Conservation (phyloP, 106 monocot species). For the Dendrobium chrysotoxum region DNA sequence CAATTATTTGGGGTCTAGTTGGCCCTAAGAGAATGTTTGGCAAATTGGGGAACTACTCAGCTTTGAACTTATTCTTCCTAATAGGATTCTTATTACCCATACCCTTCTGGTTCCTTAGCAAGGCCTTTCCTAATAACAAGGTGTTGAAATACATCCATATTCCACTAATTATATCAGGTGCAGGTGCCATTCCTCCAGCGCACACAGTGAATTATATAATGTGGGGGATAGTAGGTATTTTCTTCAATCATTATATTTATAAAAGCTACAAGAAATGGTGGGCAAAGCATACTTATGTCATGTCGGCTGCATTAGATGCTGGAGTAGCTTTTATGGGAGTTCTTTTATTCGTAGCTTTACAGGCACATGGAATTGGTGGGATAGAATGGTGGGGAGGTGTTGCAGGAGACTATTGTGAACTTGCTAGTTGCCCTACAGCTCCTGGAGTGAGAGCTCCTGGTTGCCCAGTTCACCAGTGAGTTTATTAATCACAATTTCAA, state of each 20-base stretch:
- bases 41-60: slow-evolving; percentile 24
- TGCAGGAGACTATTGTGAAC: neutral
- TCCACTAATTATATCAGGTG: slow-evolving; percentile 53
- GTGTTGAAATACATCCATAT: slow-evolving; percentile 62
- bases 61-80: slow-evolving; percentile 59
- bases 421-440: slow-evolving; percentile 28
- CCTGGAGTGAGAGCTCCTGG: slow-evolving; percentile 6
- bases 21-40: slow-evolving; percentile 72
- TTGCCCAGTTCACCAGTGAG: neutral
- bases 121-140: slow-evolving; percentile 38
- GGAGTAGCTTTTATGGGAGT: slow-evolving; percentile 83
- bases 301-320: slow-evolving; percentile 68
- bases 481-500: too few species aligned
- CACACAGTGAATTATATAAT: slow-evolving; percentile 51
- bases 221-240: slow-evolving; percentile 52
- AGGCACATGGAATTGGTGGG: neutral
- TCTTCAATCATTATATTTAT: slow-evolving; percentile 66
- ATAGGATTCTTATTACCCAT: slow-evolving; percentile 52
- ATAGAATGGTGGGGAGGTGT: slow-evolving; percentile 3
- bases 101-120: slow-evolving; percentile 49
- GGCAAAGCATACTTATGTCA: slow-evolving; percentile 67
- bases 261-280: slow-evolving; percentile 58
- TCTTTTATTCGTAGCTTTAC: neutral
- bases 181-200: slow-evolving; percentile 53
- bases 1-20: slow-evolving; percentile 87